Conservation (phyloP, 1,139 yeast genomes). For the Ogataea hybrid region DNA sequence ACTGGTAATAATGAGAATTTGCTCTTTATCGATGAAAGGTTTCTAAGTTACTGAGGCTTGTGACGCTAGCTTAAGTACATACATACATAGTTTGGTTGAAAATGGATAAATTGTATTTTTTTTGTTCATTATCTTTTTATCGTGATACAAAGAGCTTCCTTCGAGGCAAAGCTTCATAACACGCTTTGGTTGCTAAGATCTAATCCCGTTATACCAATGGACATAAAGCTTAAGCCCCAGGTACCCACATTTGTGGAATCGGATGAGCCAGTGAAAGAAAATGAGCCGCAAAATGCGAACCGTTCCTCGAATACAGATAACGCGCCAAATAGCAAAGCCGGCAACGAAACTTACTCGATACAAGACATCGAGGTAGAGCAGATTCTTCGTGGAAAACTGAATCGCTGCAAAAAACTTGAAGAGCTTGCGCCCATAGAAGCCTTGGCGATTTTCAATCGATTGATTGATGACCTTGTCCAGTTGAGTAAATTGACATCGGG, state of each 20-base stretch:
- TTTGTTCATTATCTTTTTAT: too few relatives aligned
- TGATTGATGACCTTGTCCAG: constrained; percentile 16
- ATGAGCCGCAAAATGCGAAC: background rate
- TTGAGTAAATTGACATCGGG: constrained; percentile 5
- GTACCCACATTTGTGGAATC: constrained; percentile 26
- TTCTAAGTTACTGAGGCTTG: background rate
- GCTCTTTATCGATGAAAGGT: background rate
- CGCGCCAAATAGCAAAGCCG: too few relatives aligned
- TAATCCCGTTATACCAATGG: constrained; percentile 7
- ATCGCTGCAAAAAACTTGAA: constrained; percentile 8
- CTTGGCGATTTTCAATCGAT: constrained; percentile 18
- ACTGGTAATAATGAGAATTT: too few relatives aligned
- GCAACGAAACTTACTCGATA: too few relatives aligned
- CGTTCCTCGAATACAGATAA: too few relatives aligned
- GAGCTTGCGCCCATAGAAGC: constrained; percentile 21
- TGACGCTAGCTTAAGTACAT: too few relatives aligned
- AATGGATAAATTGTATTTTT: too few relatives aligned
- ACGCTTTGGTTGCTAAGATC: background rate
- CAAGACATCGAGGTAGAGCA: too few relatives aligned
- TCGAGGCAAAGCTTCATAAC: background rate
- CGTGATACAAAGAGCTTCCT: too few relatives aligned
- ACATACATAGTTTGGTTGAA: too few relatives aligned
- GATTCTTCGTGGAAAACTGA: constrained; percentile 13
- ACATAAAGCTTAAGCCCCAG: constrained; percentile 27
- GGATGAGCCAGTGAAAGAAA: background rate